Conservation (phyloP, 1,284 basidiomycete genomes). For the Ceratobasidium sp. region DNA sequence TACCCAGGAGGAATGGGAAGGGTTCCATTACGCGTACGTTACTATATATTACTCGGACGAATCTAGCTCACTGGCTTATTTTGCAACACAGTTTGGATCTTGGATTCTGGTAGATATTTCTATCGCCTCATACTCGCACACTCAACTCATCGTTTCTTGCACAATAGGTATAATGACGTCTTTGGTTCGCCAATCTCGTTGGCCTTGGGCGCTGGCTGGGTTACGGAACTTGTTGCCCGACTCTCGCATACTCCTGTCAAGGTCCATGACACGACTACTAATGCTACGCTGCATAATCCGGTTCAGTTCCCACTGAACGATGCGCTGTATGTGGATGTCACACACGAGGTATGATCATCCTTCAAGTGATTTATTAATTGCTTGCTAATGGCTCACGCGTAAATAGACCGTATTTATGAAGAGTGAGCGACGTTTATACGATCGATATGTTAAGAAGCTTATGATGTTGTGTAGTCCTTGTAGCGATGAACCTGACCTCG, state of each 20-base stretch:
- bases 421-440: conserved; percentile 55
- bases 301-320: conserved; percentile 84
- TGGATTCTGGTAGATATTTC: conserved; percentile 55
- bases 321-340: conserved; percentile 85
- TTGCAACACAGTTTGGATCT: conserved; percentile 59
- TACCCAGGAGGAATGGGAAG: conserved; percentile 88
- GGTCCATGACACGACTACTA: conserved; percentile 77
- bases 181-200: conserved; percentile 82
- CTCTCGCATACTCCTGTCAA: conserved; percentile 78
- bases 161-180: conserved; percentile 74
- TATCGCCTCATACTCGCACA: neutral
- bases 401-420: conserved; percentile 48
- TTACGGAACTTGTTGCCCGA: conserved; percentile 83
- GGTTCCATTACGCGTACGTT: conserved; percentile 82
- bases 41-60: neutral
- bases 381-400: conserved; percentile 48
- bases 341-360: conserved; percentile 69
- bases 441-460: conserved; percentile 20
- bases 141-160: conserved; percentile 45
- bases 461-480: conserved; percentile 44
- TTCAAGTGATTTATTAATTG: conserved; percentile 13
- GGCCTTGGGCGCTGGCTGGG: conserved; percentile 85
- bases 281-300: conserved; percentile 75
- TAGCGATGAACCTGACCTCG: conserved; percentile 61
- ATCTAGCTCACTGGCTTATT: neutral